A percentile compares a stretch with the other conserved stretches of the same genome.
Conservation (phyloP, 164 flowering plant genomes). For the Sextonia rubra region DNA sequence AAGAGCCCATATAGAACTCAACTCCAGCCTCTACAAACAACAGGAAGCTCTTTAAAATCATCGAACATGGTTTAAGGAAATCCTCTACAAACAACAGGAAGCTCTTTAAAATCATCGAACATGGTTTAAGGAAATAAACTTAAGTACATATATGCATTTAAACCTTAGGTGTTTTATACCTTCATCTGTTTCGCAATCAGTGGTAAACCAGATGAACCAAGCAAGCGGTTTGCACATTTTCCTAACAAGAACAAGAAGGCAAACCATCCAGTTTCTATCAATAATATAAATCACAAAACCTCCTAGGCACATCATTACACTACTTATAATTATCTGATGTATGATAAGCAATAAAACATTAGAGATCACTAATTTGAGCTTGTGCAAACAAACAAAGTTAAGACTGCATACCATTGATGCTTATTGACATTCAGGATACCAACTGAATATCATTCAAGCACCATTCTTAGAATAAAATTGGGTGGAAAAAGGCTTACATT, state of each 20-base stretch:
- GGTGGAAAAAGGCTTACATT: no score
- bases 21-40: constrained; percentile 58
- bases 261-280: neutral
- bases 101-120: constrained; percentile 2
- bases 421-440: no score
- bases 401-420: no score
- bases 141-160: neutral
- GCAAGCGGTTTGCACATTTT: constrained; percentile 95
- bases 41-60: constrained; percentile 5
- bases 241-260: constrained; percentile 36
- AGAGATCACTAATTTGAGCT: no score
- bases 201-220: constrained; percentile 84
- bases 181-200: constrained; percentile 92
- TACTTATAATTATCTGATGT: no score
- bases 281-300: neutral
- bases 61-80: neutral
- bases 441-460: no score
- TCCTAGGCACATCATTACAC: no score
- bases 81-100: constrained; percentile 25
- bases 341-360: no score
- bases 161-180: constrained; percentile 31
- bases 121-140: constrained; percentile 6
- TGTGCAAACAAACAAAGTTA: no score
- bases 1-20: constrained; percentile 95
- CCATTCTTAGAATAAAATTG: no score